Percentiles rank a stretch among this genome's conserved stretches.
Evolutionary conservation across 129 eudicot species (phyloP).

Genomic region (Centella asiatica): DNA sequence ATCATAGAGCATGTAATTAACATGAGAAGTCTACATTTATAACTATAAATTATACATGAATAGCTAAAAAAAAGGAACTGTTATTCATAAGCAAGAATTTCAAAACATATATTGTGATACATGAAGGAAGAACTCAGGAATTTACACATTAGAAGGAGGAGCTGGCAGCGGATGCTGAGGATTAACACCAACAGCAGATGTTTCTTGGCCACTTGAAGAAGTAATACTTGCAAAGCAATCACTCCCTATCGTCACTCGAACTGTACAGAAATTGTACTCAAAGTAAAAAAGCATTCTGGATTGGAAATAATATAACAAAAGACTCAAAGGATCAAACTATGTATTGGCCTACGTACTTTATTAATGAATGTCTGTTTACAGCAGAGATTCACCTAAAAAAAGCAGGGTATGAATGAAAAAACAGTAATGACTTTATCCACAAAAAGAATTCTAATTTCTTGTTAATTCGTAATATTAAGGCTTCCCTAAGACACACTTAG

Average conservation of each 20-base stretch:
- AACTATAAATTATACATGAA: neutral
- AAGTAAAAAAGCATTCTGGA: neutral
- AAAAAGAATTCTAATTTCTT: no score
- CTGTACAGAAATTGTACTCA: slow-evolving; percentile 9
- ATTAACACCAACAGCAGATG: slow-evolving; percentile 69
- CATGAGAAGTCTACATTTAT: neutral
- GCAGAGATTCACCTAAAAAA: no score
- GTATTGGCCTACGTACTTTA: no score
- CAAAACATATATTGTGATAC: neutral
- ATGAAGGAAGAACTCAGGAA: neutral
- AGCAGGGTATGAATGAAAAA: no score
- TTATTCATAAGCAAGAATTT: neutral
- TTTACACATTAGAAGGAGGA: slow-evolving; percentile 83
- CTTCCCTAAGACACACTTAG: no score
- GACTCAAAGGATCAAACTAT: neutral
- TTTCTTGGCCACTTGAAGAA: slow-evolving; percentile 49
- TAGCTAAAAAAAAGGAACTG: neutral
- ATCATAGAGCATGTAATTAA: neutral
- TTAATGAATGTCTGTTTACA: no score
- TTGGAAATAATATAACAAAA: neutral
- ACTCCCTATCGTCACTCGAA: slow-evolving; percentile 30
- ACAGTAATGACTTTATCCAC: no score
- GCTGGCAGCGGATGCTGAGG: slow-evolving; percentile 67
- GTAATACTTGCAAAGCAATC: slow-evolving; percentile 59
- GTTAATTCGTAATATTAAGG: no score